phyloP scores from a whole-genome alignment of 202 grass and related monocot genomes.

The Hordeum pubiflorum region DNA sequence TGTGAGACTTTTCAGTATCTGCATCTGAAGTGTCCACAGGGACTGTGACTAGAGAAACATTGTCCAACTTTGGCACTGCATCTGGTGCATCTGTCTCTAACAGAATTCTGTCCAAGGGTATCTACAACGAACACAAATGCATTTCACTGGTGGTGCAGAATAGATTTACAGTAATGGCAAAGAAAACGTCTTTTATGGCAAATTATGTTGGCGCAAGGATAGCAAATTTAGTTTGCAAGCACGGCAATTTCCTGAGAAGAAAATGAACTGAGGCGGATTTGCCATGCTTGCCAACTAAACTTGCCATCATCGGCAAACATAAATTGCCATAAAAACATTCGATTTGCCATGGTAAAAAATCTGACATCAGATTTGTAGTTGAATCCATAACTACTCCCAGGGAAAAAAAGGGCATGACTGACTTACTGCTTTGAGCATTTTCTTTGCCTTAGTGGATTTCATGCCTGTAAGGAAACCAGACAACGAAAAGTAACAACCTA shows the following conservation, averaged over 20 bases:
- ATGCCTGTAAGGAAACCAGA: conserved; percentile 62
- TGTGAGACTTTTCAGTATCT: conserved; percentile 19
- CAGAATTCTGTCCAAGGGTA: conserved; percentile 82
- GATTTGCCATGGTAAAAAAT: too few species aligned
- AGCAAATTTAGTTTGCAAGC: too few species aligned
- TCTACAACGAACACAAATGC: conserved; percentile 32
- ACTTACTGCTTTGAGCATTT: conserved; percentile 74
- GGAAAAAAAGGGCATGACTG: neutral
- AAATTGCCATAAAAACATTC: too few species aligned
- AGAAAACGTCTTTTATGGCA: too few species aligned
- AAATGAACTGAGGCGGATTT: too few species aligned
- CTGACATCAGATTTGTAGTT: too few species aligned
- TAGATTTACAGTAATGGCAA: neutral
- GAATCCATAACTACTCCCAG: neutral
- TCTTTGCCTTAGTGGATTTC: conserved; percentile 68
- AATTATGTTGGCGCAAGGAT: too few species aligned
- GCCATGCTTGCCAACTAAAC: too few species aligned
- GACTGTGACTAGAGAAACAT: conserved; percentile 40
- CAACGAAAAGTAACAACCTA: conserved; percentile 79
- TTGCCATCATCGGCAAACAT: too few species aligned
- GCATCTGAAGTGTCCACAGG: conserved; percentile 18
- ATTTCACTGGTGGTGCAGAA: neutral
- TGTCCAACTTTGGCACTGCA: conserved; percentile 55
- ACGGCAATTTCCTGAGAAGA: too few species aligned
- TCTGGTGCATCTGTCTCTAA: conserved; percentile 80